phyloP scores from a whole-genome alignment of 2,329 filamentous ascomycete species.

The Cercospora canescens region DNA sequence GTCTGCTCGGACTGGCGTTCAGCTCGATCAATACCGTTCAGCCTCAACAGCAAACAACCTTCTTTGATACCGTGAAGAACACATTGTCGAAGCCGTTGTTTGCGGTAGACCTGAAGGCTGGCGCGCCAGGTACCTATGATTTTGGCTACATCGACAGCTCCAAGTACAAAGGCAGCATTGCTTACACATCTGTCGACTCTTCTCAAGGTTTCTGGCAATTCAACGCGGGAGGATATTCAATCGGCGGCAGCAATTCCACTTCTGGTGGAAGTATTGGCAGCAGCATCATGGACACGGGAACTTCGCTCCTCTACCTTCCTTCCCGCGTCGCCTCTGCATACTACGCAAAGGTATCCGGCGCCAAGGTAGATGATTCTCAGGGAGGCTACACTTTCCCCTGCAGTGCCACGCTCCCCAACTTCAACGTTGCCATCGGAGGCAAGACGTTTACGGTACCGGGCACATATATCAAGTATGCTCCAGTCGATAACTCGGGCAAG shows the following conservation, averaged over 20 bases:
- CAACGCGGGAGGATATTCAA: constrained; percentile 55
- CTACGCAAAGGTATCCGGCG: constrained; percentile 58
- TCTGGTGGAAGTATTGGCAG: constrained; percentile 47
- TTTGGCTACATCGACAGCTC: constrained; percentile 60
- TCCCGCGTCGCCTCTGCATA: constrained; percentile 56
- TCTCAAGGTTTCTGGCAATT: constrained; percentile 66
- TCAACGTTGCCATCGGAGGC: constrained; percentile 53
- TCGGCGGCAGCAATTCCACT: constrained; percentile 49
- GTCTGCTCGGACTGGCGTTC: constrained; percentile 62
- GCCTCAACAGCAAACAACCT: constrained; percentile 55
- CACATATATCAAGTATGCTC: constrained; percentile 56
- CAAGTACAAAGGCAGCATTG: constrained; percentile 58
- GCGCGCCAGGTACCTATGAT: constrained; percentile 54
- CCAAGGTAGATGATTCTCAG: constrained; percentile 47
- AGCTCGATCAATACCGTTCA: constrained; percentile 59
- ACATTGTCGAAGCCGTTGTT: constrained; percentile 56
- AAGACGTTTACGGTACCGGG: constrained; percentile 55
- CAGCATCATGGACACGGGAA: constrained; percentile 70
- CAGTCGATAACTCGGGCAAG: constrained; percentile 39
- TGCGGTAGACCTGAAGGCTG: constrained; percentile 58
- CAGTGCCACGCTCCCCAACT: constrained; percentile 52
- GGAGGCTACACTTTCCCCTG: constrained; percentile 61
- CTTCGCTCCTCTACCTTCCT: constrained; percentile 64
- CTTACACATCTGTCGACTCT: constrained; percentile 57
- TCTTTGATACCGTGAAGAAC: constrained; percentile 59